Evolutionary conservation across 2,329 filamentous ascomycete species (phyloP).

Genomic region (Didymosphaeria variabile): DNA sequence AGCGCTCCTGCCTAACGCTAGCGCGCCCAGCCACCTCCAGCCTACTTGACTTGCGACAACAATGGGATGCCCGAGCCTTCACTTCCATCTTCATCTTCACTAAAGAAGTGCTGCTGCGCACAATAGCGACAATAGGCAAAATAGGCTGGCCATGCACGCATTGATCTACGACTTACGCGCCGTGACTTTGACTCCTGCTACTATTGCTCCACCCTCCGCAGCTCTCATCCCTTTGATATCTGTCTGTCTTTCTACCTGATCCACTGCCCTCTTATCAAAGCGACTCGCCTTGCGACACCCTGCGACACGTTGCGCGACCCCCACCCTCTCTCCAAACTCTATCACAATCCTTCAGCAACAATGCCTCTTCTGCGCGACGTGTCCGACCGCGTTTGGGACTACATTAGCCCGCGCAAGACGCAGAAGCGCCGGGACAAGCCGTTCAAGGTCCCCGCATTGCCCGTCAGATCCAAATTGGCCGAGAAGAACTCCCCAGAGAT

Average conservation of each 20-base stretch:
- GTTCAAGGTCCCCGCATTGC: slow-evolving; percentile 46
- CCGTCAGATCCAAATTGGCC: slow-evolving; percentile 19
- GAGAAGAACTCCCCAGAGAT: slow-evolving; percentile 24
- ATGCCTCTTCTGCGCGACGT: slow-evolving; percentile 47
- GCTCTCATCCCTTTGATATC: neutral
- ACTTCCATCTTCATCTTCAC: slow-evolving; percentile 13
- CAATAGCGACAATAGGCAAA: slow-evolving; percentile 1
- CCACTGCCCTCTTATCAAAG: slow-evolving; percentile 8
- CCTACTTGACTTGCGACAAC: slow-evolving; percentile 22
- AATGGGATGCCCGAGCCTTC: slow-evolving; percentile 23
- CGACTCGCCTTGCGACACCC: neutral
- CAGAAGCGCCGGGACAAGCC: slow-evolving; percentile 46
- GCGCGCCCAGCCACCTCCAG: slow-evolving; percentile 16
- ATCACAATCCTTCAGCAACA: slow-evolving; percentile 1
- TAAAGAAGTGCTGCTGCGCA: neutral
- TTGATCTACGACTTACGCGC: slow-evolving; percentile 1
- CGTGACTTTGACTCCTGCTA: slow-evolving; percentile 6
- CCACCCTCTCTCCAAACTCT: neutral
- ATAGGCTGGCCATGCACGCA: slow-evolving; percentile 2
- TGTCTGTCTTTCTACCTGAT: neutral
- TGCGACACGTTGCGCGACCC: neutral
- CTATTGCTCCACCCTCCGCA: neutral
- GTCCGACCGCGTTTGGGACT: slow-evolving; percentile 52
- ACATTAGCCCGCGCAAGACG: slow-evolving; percentile 54
- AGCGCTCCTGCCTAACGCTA: slow-evolving; percentile 20